phyloP scores from a whole-genome alignment of 2,329 filamentous ascomycete genomes.

The Chrysoporthe austroafricana region DNA sequence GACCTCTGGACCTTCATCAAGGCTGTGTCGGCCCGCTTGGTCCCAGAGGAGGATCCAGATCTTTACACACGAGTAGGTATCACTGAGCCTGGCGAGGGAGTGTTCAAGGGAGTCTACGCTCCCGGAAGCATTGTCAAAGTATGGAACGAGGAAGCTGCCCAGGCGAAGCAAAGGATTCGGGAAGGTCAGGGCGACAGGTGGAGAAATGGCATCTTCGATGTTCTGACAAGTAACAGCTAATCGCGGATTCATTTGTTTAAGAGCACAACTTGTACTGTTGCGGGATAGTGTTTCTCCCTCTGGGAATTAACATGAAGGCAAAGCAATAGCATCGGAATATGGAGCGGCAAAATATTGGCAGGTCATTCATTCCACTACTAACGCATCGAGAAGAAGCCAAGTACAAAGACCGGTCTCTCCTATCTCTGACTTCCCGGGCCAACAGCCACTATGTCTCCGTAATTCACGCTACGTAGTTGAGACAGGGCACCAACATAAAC shows the following conservation, averaged over 20 bases:
- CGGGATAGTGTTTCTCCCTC: neutral
- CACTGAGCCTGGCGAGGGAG: constrained; percentile 53
- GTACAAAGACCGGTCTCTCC: neutral
- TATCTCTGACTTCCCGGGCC: neutral
- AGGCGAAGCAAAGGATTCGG: constrained; percentile 73
- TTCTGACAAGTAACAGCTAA: constrained; percentile 39
- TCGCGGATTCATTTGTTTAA: neutral
- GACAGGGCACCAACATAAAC: neutral
- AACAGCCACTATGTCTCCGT: neutral
- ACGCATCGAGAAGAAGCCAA: neutral
- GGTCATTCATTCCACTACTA: neutral
- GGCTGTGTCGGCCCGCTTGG: constrained; percentile 77
- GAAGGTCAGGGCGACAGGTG: constrained; percentile 74
- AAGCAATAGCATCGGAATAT: neutral
- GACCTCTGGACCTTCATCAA: constrained; percentile 82
- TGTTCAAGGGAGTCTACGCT: constrained; percentile 85
- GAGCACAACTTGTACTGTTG: neutral
- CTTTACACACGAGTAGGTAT: constrained; percentile 75
- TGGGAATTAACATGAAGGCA: neutral
- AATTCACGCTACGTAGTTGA: neutral
- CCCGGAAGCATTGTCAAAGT: constrained; percentile 87
- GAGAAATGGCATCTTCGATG: constrained; percentile 82
- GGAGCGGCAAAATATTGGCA: neutral
- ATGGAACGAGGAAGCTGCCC: constrained; percentile 80
- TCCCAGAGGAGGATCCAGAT: constrained; percentile 74